Percentiles rank a stretch among this genome's conserved stretches.
Evolutionary conservation across 148 eudicot genomes (phyloP).

Genomic region (Limonium bicolor): DNA sequence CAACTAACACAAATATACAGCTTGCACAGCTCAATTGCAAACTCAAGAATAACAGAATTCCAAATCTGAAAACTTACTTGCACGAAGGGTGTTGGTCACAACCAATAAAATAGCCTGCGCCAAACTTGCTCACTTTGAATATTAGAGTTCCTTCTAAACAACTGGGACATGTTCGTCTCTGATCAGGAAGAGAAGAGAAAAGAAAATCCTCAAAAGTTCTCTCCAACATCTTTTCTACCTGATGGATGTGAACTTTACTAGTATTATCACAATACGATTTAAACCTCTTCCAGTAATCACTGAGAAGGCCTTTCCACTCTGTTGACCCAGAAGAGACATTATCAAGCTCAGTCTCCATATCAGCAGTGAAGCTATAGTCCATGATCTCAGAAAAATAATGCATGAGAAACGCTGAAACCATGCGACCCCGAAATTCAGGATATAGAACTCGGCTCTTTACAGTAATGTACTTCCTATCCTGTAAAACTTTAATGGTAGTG

Average conservation of each 20-base stretch:
- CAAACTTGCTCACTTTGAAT: constrained; percentile 87
- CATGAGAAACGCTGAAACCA: constrained; percentile 87
- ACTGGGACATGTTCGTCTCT: constrained; percentile 88
- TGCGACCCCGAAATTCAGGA: constrained; percentile 96
- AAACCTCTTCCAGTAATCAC: constrained; percentile 89
- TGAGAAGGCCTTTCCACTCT: constrained; percentile 90
- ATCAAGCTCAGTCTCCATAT: constrained; percentile 96
- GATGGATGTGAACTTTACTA: constrained; percentile 60
- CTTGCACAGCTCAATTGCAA: too few species aligned
- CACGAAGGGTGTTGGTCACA: constrained; percentile 94
- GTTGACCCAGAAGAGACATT: constrained; percentile 88
- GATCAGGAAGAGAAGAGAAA: constrained; percentile 65
- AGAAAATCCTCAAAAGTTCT: constrained; percentile 61
- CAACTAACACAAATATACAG: too few species aligned
- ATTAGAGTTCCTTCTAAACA: constrained; percentile 65
- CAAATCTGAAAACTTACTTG: constrained; percentile 65
- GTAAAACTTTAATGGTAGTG: constrained; percentile 59
- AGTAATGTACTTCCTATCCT: constrained; percentile 81
- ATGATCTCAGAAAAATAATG: constrained; percentile 86
- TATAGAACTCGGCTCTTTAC: constrained; percentile 42
- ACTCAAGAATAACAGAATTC: too few species aligned
- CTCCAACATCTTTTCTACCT: constrained; percentile 97
- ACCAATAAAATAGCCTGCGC: constrained; percentile 90
- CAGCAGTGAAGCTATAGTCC: constrained; percentile 92
- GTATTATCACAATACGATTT: constrained; percentile 56